Percentiles rank a stretch among this genome's conserved stretches.
These are phyloP conservation scores for Citrus trifoliata DNA, from an alignment of 345 rosid genomes.

Conservation along the genomic window DNA sequence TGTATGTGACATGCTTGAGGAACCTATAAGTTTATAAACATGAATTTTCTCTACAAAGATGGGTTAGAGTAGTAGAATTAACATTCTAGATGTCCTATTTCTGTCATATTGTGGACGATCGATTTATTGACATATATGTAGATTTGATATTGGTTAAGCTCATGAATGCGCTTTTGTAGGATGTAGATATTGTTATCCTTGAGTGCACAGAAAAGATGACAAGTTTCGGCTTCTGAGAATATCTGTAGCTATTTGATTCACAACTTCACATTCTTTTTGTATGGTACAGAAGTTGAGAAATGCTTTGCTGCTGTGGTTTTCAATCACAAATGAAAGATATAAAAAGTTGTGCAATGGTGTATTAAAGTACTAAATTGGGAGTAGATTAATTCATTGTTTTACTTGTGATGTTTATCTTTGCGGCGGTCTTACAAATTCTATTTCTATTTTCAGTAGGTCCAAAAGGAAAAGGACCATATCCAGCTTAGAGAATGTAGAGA, in stretches of 20 bases:
- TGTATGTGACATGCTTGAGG: neutral
- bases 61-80: neutral
- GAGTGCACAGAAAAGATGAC: neutral
- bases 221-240: neutral
- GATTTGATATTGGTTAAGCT: neutral
- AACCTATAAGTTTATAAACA: neutral
- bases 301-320: neutral
- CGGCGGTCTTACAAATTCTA: neutral
- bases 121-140: neutral
- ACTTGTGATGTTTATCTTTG: neutral
- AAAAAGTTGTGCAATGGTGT: neutral
- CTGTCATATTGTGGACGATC: neutral
- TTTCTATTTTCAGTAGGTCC: slow-evolving; percentile 38
- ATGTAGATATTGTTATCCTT: neutral
- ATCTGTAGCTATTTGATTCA: neutral
- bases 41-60: neutral
- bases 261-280: neutral
- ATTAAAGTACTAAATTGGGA: neutral
- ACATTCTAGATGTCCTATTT: neutral
- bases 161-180: neutral
- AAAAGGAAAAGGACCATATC: slow-evolving; percentile 55
- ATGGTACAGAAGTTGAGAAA: neutral
- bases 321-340: neutral
- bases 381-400: neutral
- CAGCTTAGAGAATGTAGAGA: slow-evolving; percentile 41